Evolutionary conservation across 306 rosid genomes (phyloP).

Genomic region (Trifolium dubium): DNA sequence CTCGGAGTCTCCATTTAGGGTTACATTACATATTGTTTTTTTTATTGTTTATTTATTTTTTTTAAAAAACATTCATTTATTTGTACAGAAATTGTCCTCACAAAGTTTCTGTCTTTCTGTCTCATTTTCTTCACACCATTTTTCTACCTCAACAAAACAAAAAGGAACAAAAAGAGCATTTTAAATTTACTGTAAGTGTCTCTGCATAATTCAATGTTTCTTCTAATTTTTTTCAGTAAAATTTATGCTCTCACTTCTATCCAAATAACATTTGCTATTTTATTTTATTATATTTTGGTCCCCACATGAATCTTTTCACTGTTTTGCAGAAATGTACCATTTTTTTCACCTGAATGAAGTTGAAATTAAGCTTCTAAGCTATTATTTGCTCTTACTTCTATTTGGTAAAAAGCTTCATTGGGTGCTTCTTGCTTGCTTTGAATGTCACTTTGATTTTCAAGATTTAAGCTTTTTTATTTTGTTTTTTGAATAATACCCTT

Average conservation of each 20-base stretch:
- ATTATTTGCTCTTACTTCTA: not conserved
- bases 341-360: not conserved
- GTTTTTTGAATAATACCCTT: not conserved
- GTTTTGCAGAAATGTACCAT: constrained; percentile 10
- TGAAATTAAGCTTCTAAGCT: not conserved
- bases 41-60: not conserved
- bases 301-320: constrained; percentile 41
- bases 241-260: constrained; percentile 12
- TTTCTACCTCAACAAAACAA: constrained; percentile 36
- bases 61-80: not conserved
- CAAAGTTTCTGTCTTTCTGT: constrained; percentile 1
- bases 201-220: not conserved
- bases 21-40: not conserved
- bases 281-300: constrained; percentile 9
- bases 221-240: constrained; percentile 6
- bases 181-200: constrained; percentile 19
- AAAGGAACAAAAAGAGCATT: not conserved
- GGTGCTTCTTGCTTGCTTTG: not conserved
- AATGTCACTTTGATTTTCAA: constrained; percentile 10
- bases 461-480: not conserved
- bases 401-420: constrained; percentile 16
- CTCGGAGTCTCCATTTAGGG: constrained; percentile 51
- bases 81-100: not conserved
- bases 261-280: constrained; percentile 11
- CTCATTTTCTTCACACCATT: constrained; percentile 24